Conservation (phyloP, 2,329 filamentous ascomycete species). For the Ceratocystis huliohia region DNA sequence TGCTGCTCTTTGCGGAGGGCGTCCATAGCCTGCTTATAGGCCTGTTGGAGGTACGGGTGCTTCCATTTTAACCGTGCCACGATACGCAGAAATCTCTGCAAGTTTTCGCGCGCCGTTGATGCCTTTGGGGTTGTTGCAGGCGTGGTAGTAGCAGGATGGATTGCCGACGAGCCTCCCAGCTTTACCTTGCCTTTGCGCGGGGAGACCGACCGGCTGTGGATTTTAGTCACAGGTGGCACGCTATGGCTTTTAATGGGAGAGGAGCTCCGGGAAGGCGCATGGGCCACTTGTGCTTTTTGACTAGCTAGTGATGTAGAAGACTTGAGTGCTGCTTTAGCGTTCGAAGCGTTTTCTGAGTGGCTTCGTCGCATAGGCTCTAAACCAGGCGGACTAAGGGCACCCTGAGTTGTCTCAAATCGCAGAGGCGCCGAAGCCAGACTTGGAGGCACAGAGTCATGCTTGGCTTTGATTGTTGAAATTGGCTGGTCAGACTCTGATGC, state of each 20-base stretch:
- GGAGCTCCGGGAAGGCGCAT: background rate
- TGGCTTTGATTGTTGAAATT: background rate
- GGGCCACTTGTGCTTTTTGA: background rate
- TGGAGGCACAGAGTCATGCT: background rate
- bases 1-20: conserved; percentile 15
- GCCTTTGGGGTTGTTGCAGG: conserved; percentile 10
- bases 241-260: background rate
- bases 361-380: background rate
- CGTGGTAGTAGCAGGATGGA: conserved; percentile 7
- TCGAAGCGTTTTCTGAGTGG: background rate
- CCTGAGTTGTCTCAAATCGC: background rate
- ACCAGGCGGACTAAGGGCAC: background rate
- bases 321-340: background rate
- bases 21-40: conserved; percentile 39
- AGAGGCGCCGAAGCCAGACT: background rate
- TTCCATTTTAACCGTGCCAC: conserved; percentile 48
- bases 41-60: conserved; percentile 44
- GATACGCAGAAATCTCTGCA: conserved; percentile 21
- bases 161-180: background rate
- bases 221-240: background rate
- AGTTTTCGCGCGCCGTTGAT: conserved; percentile 12
- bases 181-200: background rate
- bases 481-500: background rate
- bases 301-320: background rate
- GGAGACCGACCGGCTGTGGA: background rate